Percentiles rank a stretch among this genome's conserved stretches.
phyloP scores from a whole-genome alignment of 805 yeast genomes.

The Barnettozyma siamensis region DNA sequence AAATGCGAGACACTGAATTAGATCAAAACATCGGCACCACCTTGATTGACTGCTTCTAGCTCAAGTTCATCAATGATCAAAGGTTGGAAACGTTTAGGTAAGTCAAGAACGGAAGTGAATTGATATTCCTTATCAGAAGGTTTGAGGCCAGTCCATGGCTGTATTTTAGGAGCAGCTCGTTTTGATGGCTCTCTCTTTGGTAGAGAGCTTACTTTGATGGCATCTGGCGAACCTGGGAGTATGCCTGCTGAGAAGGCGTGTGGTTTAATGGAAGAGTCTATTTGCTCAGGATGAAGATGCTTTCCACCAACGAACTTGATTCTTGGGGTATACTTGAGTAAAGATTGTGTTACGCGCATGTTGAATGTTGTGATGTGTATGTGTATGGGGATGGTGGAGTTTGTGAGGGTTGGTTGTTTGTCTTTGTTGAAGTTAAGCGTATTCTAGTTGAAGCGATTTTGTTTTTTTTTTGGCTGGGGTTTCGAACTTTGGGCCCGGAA shows the following conservation, averaged over 20 bases:
- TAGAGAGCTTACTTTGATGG: conserved; percentile 20
- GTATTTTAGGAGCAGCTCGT: conserved; percentile 14
- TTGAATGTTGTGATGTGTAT: background rate
- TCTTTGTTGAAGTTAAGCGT: too few species aligned
- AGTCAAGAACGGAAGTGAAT: conserved; percentile 50
- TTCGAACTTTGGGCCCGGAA: background rate
- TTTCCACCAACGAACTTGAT: conserved; percentile 88
- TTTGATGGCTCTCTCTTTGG: conserved; percentile 18
- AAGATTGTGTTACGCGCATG: conserved; percentile 30
- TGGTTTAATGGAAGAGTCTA: conserved; percentile 32
- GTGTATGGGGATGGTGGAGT: background rate
- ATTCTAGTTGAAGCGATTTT: too few species aligned
- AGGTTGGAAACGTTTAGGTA: conserved; percentile 74
- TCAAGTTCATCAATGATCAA: conserved; percentile 57
- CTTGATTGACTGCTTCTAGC: conserved; percentile 69
- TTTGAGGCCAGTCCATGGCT: conserved; percentile 39
- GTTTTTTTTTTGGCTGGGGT: background rate
- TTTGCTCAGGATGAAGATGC: conserved; percentile 41
- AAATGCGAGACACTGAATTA: too few species aligned
- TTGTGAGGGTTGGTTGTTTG: background rate
- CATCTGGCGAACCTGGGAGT: conserved; percentile 30
- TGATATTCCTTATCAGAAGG: conserved; percentile 39
- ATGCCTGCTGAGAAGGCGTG: conserved; percentile 41
- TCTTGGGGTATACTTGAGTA: conserved; percentile 41
- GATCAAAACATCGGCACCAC: conserved; percentile 56